Evolutionary conservation across 495 filamentous ascomycete genomes (phyloP), one percentile per base, ranked within the genome.

Genomic region (Penicillium longicatenatum): DNA sequence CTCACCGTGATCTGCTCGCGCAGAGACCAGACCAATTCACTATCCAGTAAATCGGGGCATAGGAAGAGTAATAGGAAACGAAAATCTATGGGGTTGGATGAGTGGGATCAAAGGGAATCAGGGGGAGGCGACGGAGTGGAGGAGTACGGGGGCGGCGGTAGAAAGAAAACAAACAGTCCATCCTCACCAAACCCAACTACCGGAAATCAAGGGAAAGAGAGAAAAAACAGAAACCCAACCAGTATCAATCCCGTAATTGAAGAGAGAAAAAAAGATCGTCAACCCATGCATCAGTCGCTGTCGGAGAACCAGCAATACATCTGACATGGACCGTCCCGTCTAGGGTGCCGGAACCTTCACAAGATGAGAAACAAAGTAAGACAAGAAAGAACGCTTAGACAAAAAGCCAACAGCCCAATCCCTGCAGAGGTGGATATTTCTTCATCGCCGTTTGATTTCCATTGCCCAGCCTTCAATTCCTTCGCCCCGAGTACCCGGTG

Each of bases 401-500:
- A 50, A 30, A 26, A 51, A 30, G 35, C 51, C 26, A 21, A 50
- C 16, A 17, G 21, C 16, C 45, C 45, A 8, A 14, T 16, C 24
- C n/a, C 45, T 46, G 24, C 24, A 9, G 12, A 26, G 19, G 45
- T 31, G 21, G 21, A 48, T 29, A 22, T 30, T 48, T 10, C 20
- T 46, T 73, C 64, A 92, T 73, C 89, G 83, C 77, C 91, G 91
- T 81, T 93, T 93, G 3, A 96, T 84, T 77, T 98, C 94, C 22
- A 78, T 80, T 2, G 93, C 88, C 94, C 94, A 98, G 12, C 94
- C 94, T 44, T 97, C 94, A 67, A 98, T 98, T 9, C 92, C 94
- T 54, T 97, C 92, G 5, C 95, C 94, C 41, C 84, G 85, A 58
- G 86, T 92, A 3, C 92, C 93, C 2, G 93, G 88, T 22, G 83